Evolutionary conservation across 1,284 basidiomycete genomes (phyloP).

Genomic region (Rhodotorula glutinis): DNA sequence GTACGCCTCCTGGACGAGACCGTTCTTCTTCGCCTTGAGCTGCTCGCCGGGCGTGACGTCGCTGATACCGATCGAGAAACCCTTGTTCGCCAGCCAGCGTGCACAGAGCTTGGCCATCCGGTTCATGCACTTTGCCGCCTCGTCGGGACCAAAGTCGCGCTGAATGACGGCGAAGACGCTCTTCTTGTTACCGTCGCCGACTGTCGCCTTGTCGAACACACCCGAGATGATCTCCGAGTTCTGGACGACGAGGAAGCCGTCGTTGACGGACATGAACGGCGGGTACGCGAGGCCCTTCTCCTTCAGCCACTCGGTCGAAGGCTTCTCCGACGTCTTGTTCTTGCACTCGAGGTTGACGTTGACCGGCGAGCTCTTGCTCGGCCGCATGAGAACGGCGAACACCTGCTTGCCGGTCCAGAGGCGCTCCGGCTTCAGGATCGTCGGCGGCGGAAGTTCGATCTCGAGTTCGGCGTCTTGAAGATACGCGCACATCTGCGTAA

Average conservation of each 20-base stretch:
- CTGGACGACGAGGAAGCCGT: constrained; percentile 95
- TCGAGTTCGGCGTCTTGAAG: constrained; percentile 86
- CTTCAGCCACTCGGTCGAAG: constrained; percentile 47
- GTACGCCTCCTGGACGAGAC: constrained; percentile 84
- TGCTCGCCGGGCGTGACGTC: constrained; percentile 94
- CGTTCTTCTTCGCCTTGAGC: constrained; percentile 76
- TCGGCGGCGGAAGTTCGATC: constrained; percentile 92
- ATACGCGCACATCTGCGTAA: constrained; percentile 95
- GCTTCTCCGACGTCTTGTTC: constrained; percentile 89
- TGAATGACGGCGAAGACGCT: constrained; percentile 98
- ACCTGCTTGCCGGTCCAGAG: constrained; percentile 99
- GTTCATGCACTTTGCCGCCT: constrained; percentile 94
- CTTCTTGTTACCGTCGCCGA: constrained; percentile 98
- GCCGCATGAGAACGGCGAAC: constrained; percentile 93
- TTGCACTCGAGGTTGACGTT: constrained; percentile 95
- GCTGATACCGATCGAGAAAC: constrained; percentile 97
- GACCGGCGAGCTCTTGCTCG: constrained; percentile 78
- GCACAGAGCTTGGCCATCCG: constrained; percentile 93
- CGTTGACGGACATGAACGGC: constrained; percentile 88
- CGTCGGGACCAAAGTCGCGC: constrained; percentile 92
- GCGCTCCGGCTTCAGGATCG: constrained; percentile 86
- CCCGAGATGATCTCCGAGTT: constrained; percentile 99
- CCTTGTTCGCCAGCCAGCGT: constrained; percentile 91
- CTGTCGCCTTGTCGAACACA: constrained; percentile 97
- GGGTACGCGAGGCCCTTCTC: constrained; percentile 50